Base-by-base conservation (phyloP, 306 rosid genomes). In the Benincasa hispida region DNA sequence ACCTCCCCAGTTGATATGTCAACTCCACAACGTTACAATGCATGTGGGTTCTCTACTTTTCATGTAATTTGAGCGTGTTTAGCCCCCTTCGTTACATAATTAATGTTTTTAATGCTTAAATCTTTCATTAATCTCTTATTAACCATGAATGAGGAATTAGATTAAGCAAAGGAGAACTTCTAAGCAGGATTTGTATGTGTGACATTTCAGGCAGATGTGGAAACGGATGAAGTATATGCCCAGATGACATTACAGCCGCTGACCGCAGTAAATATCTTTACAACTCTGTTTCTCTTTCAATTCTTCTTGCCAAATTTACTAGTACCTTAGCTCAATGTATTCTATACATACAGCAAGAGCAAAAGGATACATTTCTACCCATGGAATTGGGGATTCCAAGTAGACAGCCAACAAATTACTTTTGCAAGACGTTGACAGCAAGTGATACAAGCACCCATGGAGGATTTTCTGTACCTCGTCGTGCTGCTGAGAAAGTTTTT, bases 401-500 rank as follows among this genome's bases (percentile, higher is more conserved):
- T 79, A 91, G 83, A 88, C 97, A 91, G 85, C 97, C 97, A 27
- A 81, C 97, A 0, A 91, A 91, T 81, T 91, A 91, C 79, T 91
- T 91, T 81, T 91, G 97, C 93, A 91, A 91, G 89, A 91, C 93
- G 68, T 79, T 91, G 84, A 91, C 97, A 3, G 97, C 97, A 0
- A 91, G 97, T 76, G 97, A 91, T 82, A 91, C 97, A 19, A 91
- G 97, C 78, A 91, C 97, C 30, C 97, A 91, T 80, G 97, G 97
- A 82, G 97, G 97, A 55, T 91, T 91, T 81, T 91, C 97, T 63
- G 97, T 91, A 83, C 97, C 97, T 78, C 97, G 97, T 72, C 97
- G 97, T 73, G 97, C 97, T 3, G 97, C 97, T 6, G 97, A 91
- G 84, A 91, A 91, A 91, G 97, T 91, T 80, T 91, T 91, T 59